Conservation (phyloP, 768 basidiomycete genomes). For the Termitomyces sp. region DNA sequence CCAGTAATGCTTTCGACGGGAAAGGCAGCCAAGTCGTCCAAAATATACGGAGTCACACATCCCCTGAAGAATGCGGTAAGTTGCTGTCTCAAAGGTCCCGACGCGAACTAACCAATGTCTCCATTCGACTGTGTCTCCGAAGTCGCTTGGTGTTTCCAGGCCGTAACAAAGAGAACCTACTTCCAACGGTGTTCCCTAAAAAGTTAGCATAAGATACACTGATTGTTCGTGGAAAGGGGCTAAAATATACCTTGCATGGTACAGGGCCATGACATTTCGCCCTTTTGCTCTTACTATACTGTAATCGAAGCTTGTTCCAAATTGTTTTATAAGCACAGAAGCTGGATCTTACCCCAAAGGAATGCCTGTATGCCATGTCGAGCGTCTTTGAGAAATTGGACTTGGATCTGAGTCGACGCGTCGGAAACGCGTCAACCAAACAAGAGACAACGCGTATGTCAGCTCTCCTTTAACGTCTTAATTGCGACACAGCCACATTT, state of each 20-base stretch:
- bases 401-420: conserved; percentile 3
- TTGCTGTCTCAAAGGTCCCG: neutral
- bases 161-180: conserved; percentile 66
- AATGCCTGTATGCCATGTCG: conserved; percentile 13
- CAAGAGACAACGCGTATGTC: conserved; percentile 32
- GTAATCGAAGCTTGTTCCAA: neutral
- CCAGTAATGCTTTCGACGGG: conserved; percentile 41
- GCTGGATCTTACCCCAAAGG: conserved; percentile 13
- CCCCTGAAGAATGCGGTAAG: conserved; percentile 41
- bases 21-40: conserved; percentile 41
- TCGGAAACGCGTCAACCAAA: conserved; percentile 21
- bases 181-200: conserved; percentile 42
- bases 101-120: conserved; percentile 56
- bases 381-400: neutral
- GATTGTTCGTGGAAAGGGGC: neutral
- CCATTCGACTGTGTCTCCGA: conserved; percentile 69
- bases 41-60: conserved; percentile 59
- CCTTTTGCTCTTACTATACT: conserved; percentile 71
- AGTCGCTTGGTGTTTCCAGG: conserved; percentile 32
- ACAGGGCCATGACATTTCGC: conserved; percentile 64
- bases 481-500: too few relatives aligned
- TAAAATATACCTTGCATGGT: conserved; percentile 42
- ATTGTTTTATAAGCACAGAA: neutral
- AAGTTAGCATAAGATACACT: neutral
- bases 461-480: too few relatives aligned